Base-by-base conservation (phyloP, 352 stramenopile genomes). In the Phytophthora fragariae region DNA sequence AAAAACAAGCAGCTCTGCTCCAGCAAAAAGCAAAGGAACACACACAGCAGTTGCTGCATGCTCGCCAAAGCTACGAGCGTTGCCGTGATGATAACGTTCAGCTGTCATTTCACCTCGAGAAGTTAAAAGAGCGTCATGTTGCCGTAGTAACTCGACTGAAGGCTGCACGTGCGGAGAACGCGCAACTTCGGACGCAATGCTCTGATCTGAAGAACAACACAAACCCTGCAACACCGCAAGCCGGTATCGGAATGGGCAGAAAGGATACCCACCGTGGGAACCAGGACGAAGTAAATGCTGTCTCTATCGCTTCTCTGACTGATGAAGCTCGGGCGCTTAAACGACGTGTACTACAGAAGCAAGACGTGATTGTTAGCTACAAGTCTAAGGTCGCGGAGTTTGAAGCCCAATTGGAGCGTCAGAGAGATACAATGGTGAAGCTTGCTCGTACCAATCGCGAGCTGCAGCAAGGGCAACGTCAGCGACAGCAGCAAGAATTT, bases 291-390 rank as follows among this genome's bases (percentile, higher is more conserved):
- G 4, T 9, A 15, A 49, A 17, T 65, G 57, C 50, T 27, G 46
- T 61, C 24, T 70, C 60, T 5, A 27, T 68, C 27, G 58, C 49
- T 7, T 61, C 57, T 9, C 62, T 77, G 3, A 67, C 57, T 6
- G 73, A 78, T n/a, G 76, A 90, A 62, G 39, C 66, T 29, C 86
- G 86, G 21, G 61, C 69, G 15, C 69, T 92, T 19, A 81, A 85
- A 57, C 70, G 76, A 37, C 84, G 84, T 5, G 77, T 90, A 19
- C 41, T 92, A 10, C 79, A 89, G 33, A 92, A 92, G 39, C 84
- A 92, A 57, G 79, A 89, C 17, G 66, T 92, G 27, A 70, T 89
- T 21, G 33, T 79, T 3, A 76, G 68, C 5, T 81, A 80, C 53
- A 88, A 88, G 47, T 63, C 70, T 33, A 88, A 92, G 29, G 11